Conservation (phyloP, 352 stramenopile genomes). For the Globisporangium nodosum region DNA sequence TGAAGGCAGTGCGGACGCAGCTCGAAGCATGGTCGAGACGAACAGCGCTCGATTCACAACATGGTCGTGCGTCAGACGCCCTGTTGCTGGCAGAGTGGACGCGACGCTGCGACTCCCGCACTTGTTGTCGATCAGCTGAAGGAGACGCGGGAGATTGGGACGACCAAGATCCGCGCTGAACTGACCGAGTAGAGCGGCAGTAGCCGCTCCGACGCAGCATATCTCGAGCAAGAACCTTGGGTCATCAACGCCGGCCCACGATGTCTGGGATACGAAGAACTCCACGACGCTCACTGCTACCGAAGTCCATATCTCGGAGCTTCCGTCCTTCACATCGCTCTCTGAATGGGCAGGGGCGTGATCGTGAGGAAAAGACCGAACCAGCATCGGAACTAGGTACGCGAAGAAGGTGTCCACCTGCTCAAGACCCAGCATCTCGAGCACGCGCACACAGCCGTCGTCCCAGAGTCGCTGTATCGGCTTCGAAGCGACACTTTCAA, state of each 20-base stretch:
- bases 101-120: not conserved
- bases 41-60: constrained; percentile 7
- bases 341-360: not conserved
- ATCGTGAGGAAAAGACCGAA: not conserved
- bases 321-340: not conserved
- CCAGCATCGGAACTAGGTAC: constrained; percentile 7
- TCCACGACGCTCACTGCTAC: not conserved
- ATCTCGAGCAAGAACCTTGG: constrained; percentile 1
- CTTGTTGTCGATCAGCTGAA: constrained; percentile 7
- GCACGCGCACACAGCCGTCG: constrained; percentile 4
- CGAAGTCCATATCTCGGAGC: not conserved
- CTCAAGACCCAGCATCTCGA: constrained; percentile 3
- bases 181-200: constrained; percentile 3
- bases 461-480: constrained; percentile 6
- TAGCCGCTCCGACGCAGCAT: constrained; percentile 7
- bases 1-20: not conserved
- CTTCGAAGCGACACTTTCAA: not conserved
- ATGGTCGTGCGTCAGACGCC: not conserved
- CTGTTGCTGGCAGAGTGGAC: not conserved
- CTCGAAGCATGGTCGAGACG: constrained; percentile 7
- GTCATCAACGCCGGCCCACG: constrained; percentile 3
- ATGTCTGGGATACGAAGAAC: constrained; percentile 5
- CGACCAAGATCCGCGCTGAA: not conserved
- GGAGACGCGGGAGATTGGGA: not conserved
- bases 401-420: constrained; percentile 10